Evolutionary conservation across 2,329 filamentous ascomycete genomes (phyloP), one percentile per base, ranked within the genome.

Genomic region (Sordariomycetes sp.): DNA sequence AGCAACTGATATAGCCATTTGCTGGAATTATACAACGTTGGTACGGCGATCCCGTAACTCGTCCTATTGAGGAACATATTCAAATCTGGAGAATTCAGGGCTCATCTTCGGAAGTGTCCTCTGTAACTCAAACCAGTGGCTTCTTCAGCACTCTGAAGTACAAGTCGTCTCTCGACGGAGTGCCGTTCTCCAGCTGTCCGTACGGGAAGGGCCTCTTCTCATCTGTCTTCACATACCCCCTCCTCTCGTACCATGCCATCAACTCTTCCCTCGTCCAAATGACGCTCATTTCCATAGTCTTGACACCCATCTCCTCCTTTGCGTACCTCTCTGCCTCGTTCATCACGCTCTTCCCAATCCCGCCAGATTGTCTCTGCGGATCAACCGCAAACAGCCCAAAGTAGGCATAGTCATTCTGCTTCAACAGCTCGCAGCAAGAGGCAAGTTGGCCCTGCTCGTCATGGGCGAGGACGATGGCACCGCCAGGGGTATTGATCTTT

Each of bases 371-470:
- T 19, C 50, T 41, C 5, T 36, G 35, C 3, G 62, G 61, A 24
- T 63, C 57, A 1, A 71, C 66, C 26, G 66, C 66, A 15, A 71
- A 66, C 23, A 70, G 54, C 33, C 64, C 64, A 33, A 70, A 66
- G 46, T 67, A 64, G 14, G 54, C 57, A 23, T 52, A 39, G 19
- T 41, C 40, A 18, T 40, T 38, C 14, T 45, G 49, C 21, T 45
- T 47, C 18, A 53, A 39, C 4, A 70, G 37, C 37, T 68, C 64
- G 45, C 63, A 68, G 53, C 65, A 69, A n/a, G 55, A 57, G 3
- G 62, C 48, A 3, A 64, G 49, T 0, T 33, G 25, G 26, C 42
- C 41, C 4, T 35, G 33, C 6, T 42, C 19, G 33, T 59, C 52
- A 18, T 51, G 45, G 17, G 57, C 61, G 11, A 65, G 32, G 4